These are phyloP conservation scores for Moricandia arvensis DNA, from an alignment of 345 rosid genomes.

Conservation along the genomic window DNA sequence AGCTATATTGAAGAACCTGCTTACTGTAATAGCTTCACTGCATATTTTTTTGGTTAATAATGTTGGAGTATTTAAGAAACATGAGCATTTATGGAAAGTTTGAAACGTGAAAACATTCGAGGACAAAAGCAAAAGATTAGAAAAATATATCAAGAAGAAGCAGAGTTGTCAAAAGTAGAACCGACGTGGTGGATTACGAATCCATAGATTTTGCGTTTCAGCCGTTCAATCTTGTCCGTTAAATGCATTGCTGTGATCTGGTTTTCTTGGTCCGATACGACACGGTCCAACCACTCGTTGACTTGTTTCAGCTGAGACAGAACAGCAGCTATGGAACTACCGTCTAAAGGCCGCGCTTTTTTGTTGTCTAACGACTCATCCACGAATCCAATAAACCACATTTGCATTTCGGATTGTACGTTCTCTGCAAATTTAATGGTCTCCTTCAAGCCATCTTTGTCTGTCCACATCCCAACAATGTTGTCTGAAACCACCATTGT, in stretches of 20 bases:
- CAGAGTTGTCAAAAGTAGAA: conserved; percentile 41
- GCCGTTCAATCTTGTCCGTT: conserved; percentile 55
- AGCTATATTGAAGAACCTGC: neutral
- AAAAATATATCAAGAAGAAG: neutral
- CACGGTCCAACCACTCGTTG: conserved; percentile 77
- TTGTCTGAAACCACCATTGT: conserved; percentile 15
- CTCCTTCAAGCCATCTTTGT: conserved; percentile 48
- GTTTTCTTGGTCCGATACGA: conserved; percentile 30
- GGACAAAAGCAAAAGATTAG: neutral
- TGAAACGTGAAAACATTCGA: neutral
- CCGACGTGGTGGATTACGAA: conserved; percentile 95
- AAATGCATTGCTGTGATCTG: conserved; percentile 3
- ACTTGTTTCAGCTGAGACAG: conserved; percentile 80
- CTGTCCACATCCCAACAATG: neutral
- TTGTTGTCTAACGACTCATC: conserved; percentile 73
- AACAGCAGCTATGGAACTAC: conserved; percentile 68
- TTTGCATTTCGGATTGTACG: conserved; percentile 74
- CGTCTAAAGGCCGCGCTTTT: conserved; percentile 44
- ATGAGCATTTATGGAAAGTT: too few relatives aligned
- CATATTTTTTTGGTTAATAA: neutral
- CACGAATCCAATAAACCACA: conserved; percentile 73
- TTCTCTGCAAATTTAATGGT: conserved; percentile 58
- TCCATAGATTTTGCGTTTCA: conserved; percentile 83
- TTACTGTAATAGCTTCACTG: conserved; percentile 4
- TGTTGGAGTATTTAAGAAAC: too few relatives aligned